Evolutionary conservation across 2,329 filamentous ascomycete species (phyloP).

Genomic region (Ramularia collo-cygni): DNA sequence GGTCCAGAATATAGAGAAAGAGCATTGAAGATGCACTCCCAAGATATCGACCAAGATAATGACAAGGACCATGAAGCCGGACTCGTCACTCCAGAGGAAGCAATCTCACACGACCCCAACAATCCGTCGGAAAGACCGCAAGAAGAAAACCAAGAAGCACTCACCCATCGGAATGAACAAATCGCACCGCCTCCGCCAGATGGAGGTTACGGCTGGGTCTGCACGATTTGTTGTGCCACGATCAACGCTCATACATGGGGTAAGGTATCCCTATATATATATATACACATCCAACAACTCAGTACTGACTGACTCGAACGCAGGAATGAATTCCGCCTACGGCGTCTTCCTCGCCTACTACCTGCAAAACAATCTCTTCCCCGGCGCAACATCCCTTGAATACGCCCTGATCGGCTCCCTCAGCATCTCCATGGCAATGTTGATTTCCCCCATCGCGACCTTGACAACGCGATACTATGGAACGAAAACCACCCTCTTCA

Average conservation of each 20-base stretch:
- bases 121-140: no score
- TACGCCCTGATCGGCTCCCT: slow-evolving; percentile 74
- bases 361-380: slow-evolving; percentile 56
- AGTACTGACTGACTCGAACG: no score
- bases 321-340: slow-evolving; percentile 41
- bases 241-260: slow-evolving; percentile 45
- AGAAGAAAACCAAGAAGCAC: no score
- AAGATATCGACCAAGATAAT: no score
- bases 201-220: slow-evolving; percentile 57
- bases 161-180: slow-evolving; percentile 7
- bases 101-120: no score
- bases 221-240: slow-evolving; percentile 39
- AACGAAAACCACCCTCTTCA: slow-evolving; percentile 56
- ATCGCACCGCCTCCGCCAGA: slow-evolving; percentile 27
- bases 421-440: slow-evolving; percentile 58
- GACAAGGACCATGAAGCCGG: no score
- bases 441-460: slow-evolving; percentile 63
- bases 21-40: no score
- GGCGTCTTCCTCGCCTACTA: slow-evolving; percentile 75
- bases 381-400: slow-evolving; percentile 55
- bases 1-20: no score
- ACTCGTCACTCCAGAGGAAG: no score
- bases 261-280: no score
- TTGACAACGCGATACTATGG: slow-evolving; percentile 54
- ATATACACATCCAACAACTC: no score